Evolutionary conservation across 116 monocot genomes (phyloP), one percentile per base, ranked within the genome.

Genomic region (Iris pallida): DNA sequence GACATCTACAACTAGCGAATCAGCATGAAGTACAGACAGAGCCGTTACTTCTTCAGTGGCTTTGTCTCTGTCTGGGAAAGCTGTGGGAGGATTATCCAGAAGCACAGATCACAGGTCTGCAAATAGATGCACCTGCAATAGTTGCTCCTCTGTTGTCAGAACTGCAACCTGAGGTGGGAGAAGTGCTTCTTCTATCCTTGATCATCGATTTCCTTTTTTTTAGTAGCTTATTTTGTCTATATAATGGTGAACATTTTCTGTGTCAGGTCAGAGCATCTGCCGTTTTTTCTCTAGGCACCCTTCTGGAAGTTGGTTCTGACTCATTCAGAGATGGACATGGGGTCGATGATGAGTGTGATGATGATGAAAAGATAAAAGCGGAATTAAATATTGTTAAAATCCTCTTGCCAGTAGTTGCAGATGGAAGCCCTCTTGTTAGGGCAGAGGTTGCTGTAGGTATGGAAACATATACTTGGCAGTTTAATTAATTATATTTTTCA

Each of bases 241-340:
- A 30, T 30, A 30, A 30, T 30, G 0, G 30, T 43, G 10, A 15
- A 4, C 43, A 30, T 20, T 9, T 51, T 20, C 53, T 59, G 71
- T 78, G 42, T 75, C 79, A 97, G 97, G 97, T 97, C 19, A 97
- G 97, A 78, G 90, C 97, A 76, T 76, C 97, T 73, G 89, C 97
- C 55, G 78, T 83, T 71, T 97, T 97, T 83, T 87, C 97, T 14
- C 75, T 92, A 42, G 97, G 97, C 17, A 92, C 85, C 8, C 85
- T 97, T 65, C 41, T 97, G 42, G 87, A 92, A 65, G 68, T 88
- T 63, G 85, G 84, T 57, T 83, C 80, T 64, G 75, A 76, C 30
- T 30, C 30, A 30, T 81, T 76, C 64, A 75, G 72, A 58, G 85
- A 83, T 80, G 84, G 80, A 59, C 69, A 82, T 64, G 81, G 71